Evolutionary conservation across 768 basidiomycete species (phyloP).

Genomic region (Xerocomus spinulosus): DNA sequence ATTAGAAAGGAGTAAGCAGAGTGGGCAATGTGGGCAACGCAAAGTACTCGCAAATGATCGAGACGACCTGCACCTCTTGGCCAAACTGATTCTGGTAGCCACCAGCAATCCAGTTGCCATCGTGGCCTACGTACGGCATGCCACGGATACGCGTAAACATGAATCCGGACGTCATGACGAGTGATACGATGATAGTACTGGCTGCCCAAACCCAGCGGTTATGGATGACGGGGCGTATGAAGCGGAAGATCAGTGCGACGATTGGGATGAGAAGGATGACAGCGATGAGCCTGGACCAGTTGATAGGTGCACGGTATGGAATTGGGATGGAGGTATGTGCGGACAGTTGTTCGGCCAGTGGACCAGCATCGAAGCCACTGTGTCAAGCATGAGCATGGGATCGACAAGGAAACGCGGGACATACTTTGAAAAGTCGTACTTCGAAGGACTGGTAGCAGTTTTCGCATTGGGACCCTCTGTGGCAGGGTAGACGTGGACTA

Average conservation of each 20-base stretch:
- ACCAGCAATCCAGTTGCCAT: conserved; percentile 76
- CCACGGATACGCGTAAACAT: conserved; percentile 96
- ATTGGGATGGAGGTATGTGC: conserved; percentile 73
- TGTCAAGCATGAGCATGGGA: not conserved
- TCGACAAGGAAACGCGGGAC: conserved; percentile 13
- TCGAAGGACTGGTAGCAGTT: conserved; percentile 45
- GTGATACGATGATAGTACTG: conserved; percentile 56
- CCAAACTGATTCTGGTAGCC: conserved; percentile 91
- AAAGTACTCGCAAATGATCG: conserved; percentile 70
- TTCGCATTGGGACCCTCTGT: conserved; percentile 65
- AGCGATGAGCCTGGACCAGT: conserved; percentile 58
- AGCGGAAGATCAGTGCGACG: conserved; percentile 49
- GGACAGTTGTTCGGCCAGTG: conserved; percentile 73
- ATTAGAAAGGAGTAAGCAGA: conserved; percentile 1
- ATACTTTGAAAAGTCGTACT: conserved; percentile 78
- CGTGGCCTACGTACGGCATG: conserved; percentile 60
- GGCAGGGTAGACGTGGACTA: conserved; percentile 73
- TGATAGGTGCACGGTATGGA: conserved; percentile 75
- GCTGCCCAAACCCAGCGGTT: conserved; percentile 78
- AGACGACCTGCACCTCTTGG: conserved; percentile 86
- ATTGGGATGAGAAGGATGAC: conserved; percentile 43
- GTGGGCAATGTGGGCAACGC: not conserved
- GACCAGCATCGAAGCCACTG: conserved; percentile 80
- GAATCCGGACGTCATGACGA: conserved; percentile 86
- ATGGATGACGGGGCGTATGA: conserved; percentile 58